Conservation (phyloP, 495 filamentous ascomycete genomes). For the Lepraria neglecta region DNA sequence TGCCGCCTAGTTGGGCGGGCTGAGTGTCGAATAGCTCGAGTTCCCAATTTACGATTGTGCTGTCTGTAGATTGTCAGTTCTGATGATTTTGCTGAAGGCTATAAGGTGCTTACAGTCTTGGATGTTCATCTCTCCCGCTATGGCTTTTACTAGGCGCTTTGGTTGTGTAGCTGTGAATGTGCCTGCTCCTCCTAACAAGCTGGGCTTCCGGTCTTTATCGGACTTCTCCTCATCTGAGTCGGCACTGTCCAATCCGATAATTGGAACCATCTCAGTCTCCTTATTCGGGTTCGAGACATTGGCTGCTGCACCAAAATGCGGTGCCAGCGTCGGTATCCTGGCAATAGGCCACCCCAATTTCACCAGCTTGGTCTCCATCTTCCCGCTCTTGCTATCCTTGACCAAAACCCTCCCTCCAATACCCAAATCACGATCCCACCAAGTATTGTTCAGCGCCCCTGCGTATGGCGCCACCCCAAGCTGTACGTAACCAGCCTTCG, state of each 20-base stretch:
- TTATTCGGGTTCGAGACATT: conserved; percentile 66
- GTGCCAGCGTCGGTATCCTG: conserved; percentile 83
- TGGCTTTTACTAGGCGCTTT: conserved; percentile 72
- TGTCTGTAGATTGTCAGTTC: conserved; percentile 28
- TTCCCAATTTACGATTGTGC: conserved; percentile 87
- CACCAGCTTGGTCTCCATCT: conserved; percentile 75
- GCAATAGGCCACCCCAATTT: conserved; percentile 93
- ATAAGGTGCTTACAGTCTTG: conserved; percentile 43
- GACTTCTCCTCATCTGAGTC: conserved; percentile 38
- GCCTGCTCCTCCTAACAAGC: conserved; percentile 38
- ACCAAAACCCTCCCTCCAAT: conserved; percentile 86
- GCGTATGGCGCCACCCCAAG: conserved; percentile 91
- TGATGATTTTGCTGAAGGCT: background rate
- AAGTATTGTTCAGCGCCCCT: conserved; percentile 74
- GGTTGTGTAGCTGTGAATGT: conserved; percentile 79
- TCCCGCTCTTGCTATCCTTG: conserved; percentile 62
- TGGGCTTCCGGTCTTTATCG: conserved; percentile 20
- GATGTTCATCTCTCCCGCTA: conserved; percentile 66
- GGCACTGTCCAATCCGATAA: conserved; percentile 80
- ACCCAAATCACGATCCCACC: conserved; percentile 92
- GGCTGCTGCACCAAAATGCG: conserved; percentile 82
- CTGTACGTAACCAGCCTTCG: conserved; percentile 77
- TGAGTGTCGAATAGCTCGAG: conserved; percentile 93
- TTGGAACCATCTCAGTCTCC: conserved; percentile 92
- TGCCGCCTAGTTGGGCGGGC: conserved; percentile 72